Evolutionary conservation across 208 protist genomes (phyloP).

Genomic region (Angomonas deanei): DNA sequence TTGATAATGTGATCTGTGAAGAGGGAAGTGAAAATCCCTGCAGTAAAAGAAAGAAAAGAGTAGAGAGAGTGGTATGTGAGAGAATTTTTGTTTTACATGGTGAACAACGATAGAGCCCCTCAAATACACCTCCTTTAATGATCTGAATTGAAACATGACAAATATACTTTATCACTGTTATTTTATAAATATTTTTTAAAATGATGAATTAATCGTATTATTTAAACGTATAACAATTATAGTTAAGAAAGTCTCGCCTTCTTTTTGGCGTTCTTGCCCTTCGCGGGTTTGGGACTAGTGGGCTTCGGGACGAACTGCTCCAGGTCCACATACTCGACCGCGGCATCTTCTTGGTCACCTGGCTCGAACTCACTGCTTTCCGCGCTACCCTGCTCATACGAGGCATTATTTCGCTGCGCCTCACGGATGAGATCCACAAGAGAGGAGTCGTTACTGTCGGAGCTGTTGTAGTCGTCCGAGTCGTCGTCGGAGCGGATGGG

Average conservation of each 20-base stretch:
- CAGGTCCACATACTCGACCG: constrained; percentile 15
- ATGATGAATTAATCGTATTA: no score
- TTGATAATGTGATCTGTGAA: no score
- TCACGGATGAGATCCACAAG: constrained; percentile 3
- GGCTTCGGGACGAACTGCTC: constrained; percentile 15
- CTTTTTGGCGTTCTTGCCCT: constrained; percentile 3
- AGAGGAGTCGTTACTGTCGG: constrained; percentile 19
- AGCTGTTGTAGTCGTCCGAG: constrained; percentile 13
- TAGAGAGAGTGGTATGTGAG: no score
- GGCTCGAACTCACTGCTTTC: no score
- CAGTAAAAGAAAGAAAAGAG: no score
- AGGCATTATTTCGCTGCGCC: not conserved
- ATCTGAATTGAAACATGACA: no score
- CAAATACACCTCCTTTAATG: no score
- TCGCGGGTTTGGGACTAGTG: constrained; percentile 22
- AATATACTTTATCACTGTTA: not conserved
- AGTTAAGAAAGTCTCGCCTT: no score
- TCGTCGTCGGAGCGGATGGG: constrained; percentile 4
- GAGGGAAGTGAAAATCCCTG: no score
- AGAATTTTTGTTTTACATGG: no score
- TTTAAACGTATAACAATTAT: no score
- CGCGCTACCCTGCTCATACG: constrained; percentile 4
- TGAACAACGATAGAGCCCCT: no score
- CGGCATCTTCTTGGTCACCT: constrained; percentile 24
- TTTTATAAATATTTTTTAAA: constrained; percentile 7